Evolutionary conservation across 768 basidiomycete species (phyloP), one percentile per base, ranked within the genome.

Genomic region (Calocybe cyanea): DNA sequence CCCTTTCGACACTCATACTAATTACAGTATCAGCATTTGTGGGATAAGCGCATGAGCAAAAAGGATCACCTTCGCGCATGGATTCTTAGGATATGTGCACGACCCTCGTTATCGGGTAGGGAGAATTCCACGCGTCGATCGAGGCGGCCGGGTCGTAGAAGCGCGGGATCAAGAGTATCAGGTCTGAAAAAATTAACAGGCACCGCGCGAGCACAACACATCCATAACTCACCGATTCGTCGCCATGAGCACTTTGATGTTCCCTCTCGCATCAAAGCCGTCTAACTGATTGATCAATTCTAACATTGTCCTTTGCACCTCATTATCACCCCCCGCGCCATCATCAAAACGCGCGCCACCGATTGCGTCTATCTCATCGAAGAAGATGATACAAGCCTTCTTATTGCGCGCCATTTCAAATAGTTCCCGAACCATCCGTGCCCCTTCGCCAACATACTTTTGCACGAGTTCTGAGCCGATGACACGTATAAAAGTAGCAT

Each of bases 391-490:
- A 60, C 96, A 98, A 1, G 96, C 96, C 68, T 98, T 98, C 74
- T 98, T 98, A 54, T 85, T 85, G 51, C 96, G 80, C 23, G 96
- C 96, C 95, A 98, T 97, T 69, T 98, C 96, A 66, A 99, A 99
- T 47, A 98, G 72, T 62, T 98, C 96, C 38, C 96, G 85, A 14
- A 99, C 94, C 96, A 98, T 97, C 48, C 96, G 77, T 6, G 96
- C 96, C 49, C 96, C 96, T 67, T 99, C 96, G 38, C 96, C 96
- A 40, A 99, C 96, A 63, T 99, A 99, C 65, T 99, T 99, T 68
- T 99, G 96, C n/a, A 99, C 96, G 13, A 99, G 77, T 65, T 99
- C 96, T 10, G 95, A 97, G 11, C 96, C 96, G 60, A 98, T 98
- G 43, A 99, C 96, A 57, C 96, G 89, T 62, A 99, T 99, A 63